Evolutionary conservation across 225 moss, liverwort and hornwort genomes (phyloP).

Genomic region (Physcomitrium patens): DNA sequence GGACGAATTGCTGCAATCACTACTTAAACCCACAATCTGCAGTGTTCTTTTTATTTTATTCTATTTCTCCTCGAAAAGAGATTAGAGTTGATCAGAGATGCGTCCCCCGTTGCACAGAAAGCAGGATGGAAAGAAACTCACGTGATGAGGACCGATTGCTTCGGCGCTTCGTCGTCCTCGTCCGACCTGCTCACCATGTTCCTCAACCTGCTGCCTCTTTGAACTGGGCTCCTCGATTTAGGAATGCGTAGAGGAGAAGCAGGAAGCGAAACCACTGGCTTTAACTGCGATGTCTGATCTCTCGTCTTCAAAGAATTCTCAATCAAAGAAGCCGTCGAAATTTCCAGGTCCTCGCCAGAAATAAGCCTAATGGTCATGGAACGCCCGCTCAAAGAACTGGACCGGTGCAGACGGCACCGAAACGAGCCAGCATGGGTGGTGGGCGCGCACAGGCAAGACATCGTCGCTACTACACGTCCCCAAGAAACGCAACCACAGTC

Average conservation of each 20-base stretch:
- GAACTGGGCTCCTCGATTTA: conserved; percentile 37
- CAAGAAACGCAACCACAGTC: too few species aligned
- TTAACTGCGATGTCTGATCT: conserved; percentile 19
- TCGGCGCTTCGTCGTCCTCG: conserved; percentile 37
- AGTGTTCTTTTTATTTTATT: too few species aligned
- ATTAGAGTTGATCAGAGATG: not conserved
- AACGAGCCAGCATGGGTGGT: conserved; percentile 86
- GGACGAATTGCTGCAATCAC: too few species aligned
- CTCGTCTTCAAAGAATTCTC: conserved; percentile 34
- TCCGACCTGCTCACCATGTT: conserved; percentile 47
- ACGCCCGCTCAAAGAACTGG: conserved; percentile 43
- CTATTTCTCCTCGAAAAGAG: not conserved
- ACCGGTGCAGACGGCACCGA: conserved; percentile 82
- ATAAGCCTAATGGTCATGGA: conserved; percentile 19
- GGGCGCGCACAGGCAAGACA: conserved; percentile 86
- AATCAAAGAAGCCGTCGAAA: conserved; percentile 42
- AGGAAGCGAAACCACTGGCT: conserved; percentile 20
- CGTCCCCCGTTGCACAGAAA: not conserved
- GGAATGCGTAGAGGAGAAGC: conserved; percentile 25
- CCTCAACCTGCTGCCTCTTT: conserved; percentile 42
- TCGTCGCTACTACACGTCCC: conserved; percentile 26
- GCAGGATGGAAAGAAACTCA: not conserved
- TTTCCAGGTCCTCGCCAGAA: conserved; percentile 39
- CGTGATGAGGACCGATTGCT: conserved; percentile 19
- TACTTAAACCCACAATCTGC: too few species aligned